phyloP scores from a whole-genome alignment of 2,329 filamentous ascomycete genomes.

The Pseudogymnoascus sp. region DNA sequence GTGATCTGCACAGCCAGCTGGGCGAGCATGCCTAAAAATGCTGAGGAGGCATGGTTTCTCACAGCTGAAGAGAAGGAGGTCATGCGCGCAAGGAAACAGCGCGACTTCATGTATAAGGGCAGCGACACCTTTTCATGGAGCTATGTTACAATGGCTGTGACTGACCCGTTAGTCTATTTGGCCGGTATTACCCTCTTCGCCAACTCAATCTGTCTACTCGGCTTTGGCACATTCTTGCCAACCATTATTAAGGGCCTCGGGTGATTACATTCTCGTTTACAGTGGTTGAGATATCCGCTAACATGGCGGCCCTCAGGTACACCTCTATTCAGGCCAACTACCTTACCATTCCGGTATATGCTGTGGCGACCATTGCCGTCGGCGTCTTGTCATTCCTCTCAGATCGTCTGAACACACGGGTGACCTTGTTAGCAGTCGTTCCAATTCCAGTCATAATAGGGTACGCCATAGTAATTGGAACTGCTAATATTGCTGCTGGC shows the following conservation, averaged over 20 bases:
- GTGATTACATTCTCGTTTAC: no score
- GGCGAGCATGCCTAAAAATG: conserved; percentile 20
- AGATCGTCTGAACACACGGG: conserved; percentile 27
- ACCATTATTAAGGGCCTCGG: conserved; percentile 21
- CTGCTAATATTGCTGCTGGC: no score
- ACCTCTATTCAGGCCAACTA: conserved; percentile 26
- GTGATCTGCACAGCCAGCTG: conserved; percentile 20
- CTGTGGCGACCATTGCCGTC: conserved; percentile 25
- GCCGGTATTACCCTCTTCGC: conserved; percentile 28
- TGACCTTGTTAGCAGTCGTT: no score
- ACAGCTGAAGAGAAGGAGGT: conserved; percentile 17
- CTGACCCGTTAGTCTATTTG: conserved; percentile 27
- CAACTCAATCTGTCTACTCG: conserved; percentile 28
- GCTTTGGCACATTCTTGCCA: conserved; percentile 30
- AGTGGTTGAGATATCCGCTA: no score
- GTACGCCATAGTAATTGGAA: no score
- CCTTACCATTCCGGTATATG: conserved; percentile 31
- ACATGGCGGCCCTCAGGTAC: not conserved
- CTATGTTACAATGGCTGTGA: conserved; percentile 26
- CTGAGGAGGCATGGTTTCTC: conserved; percentile 26
- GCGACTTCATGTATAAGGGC: conserved; percentile 26
- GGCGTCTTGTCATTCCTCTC: conserved; percentile 24
- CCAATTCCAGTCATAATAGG: no score
- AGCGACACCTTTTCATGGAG: conserved; percentile 26
- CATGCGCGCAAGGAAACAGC: conserved; percentile 24